These are phyloP conservation scores for Rhodotorula kratochvilovae DNA, from an alignment of 768 basidiomycete species.

Conservation along the genomic window DNA sequence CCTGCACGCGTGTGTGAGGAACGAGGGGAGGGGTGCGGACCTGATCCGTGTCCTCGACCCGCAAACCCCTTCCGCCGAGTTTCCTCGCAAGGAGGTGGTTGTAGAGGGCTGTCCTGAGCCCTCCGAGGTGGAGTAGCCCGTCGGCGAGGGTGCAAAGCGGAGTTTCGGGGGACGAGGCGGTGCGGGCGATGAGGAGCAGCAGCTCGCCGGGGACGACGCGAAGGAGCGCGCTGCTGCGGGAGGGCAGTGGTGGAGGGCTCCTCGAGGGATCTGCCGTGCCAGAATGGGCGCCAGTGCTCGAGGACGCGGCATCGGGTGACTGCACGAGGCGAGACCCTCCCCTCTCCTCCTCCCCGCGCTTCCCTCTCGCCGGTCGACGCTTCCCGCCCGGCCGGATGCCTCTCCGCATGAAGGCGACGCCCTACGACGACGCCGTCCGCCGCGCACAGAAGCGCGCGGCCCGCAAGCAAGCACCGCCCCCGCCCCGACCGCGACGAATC, in stretches of 20 bases:
- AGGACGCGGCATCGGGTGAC: background rate
- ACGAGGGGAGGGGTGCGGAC: conserved; percentile 51
- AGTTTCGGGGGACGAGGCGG: conserved; percentile 51
- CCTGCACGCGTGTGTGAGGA: no score
- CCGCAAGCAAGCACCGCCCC: background rate
- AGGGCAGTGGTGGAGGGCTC: background rate
- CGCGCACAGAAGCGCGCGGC: conserved; percentile 6
- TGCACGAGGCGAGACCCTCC: background rate
- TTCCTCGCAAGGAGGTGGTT: conserved; percentile 82
- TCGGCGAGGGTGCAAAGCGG: conserved; percentile 95
- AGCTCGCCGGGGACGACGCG: background rate
- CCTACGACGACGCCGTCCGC: conserved; percentile 22
- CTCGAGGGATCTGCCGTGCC: background rate
- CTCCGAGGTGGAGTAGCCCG: conserved; percentile 91
- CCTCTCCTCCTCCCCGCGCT: no score
- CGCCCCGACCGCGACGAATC: conserved; percentile 7
- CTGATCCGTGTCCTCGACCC: conserved; percentile 92
- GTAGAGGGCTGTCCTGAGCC: conserved; percentile 86
- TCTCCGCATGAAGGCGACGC: conserved; percentile 29
- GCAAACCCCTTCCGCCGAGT: conserved; percentile 76
- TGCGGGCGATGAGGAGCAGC: conserved; percentile 1
- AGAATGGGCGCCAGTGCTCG: background rate
- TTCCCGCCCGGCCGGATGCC: background rate
- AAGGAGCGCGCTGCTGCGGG: background rate
- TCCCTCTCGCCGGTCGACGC: no score